Evolutionary conservation across 495 filamentous ascomycete genomes (phyloP).

Genomic region (Penicillium maclennaniae): DNA sequence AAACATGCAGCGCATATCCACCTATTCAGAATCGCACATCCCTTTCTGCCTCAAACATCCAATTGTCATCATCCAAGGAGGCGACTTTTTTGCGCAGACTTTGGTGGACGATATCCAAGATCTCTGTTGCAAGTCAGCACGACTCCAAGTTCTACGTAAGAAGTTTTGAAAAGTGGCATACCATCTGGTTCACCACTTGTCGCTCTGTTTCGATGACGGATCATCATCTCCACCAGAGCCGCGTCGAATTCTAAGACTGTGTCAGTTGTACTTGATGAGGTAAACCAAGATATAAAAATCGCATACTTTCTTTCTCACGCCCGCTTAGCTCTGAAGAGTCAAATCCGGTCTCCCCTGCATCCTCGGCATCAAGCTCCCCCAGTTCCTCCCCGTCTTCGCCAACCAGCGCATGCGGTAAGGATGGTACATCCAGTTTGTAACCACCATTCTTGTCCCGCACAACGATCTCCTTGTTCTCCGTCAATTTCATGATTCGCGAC

Average conservation of each 20-base stretch:
- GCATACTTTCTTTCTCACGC: conserved; percentile 48
- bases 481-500: conserved; percentile 29
- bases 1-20: conserved; percentile 10
- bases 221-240: conserved; percentile 48
- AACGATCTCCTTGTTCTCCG: conserved; percentile 65
- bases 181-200: conserved; percentile 63
- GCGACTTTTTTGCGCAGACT: conserved; percentile 68
- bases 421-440: conserved; percentile 67
- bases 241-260: conserved; percentile 40
- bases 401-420: conserved; percentile 45
- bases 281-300: not conserved
- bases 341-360: conserved; percentile 5
- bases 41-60: conserved; percentile 83
- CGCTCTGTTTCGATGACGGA: conserved; percentile 59
- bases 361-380: conserved; percentile 33
- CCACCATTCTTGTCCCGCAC: conserved; percentile 71
- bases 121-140: conserved; percentile 43
- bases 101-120: conserved; percentile 66
- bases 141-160: not conserved
- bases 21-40: conserved; percentile 25
- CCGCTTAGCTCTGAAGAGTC: conserved; percentile 26
- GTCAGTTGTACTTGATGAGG: conserved; percentile 1
- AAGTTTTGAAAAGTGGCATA: conserved; percentile 27
- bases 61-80: conserved; percentile 76
- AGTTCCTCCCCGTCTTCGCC: conserved; percentile 54